Evolutionary conservation across 257 asterid genomes (phyloP).

Genomic region (Anisodus tanguticus): DNA sequence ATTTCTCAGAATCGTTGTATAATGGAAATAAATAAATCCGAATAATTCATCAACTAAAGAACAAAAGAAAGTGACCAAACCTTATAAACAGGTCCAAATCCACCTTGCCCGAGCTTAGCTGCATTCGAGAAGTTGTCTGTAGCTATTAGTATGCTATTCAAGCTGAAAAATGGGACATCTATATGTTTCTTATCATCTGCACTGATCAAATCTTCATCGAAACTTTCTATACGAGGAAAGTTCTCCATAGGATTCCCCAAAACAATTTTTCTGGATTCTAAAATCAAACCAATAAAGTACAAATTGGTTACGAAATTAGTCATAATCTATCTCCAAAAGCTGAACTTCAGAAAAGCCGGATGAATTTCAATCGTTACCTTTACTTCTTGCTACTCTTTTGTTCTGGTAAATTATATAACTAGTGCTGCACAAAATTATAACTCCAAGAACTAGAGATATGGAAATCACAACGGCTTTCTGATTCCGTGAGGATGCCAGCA

Average conservation of each 20-base stretch:
- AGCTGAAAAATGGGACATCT: slow-evolving; percentile 48
- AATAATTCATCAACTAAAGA: not conserved
- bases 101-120: slow-evolving; percentile 68
- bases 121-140: slow-evolving; percentile 55
- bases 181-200: slow-evolving; percentile 41
- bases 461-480: slow-evolving; percentile 26
- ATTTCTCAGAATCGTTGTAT: not conserved
- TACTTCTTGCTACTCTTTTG: slow-evolving; percentile 21
- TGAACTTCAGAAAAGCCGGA: not conserved
- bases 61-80: slow-evolving; percentile 28
- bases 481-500: not conserved
- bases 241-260: slow-evolving; percentile 25
- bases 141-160: slow-evolving; percentile 51
- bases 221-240: slow-evolving; percentile 32
- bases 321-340: not conserved
- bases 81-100: slow-evolving; percentile 73
- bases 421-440: slow-evolving; percentile 32
- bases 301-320: not conserved
- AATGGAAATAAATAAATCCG: not conserved
- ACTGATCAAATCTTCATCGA: slow-evolving; percentile 34
- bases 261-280: slow-evolving; percentile 31
- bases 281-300: not conserved
- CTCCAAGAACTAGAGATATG: slow-evolving; percentile 33
- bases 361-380: slow-evolving; percentile 29
- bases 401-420: slow-evolving; percentile 38